Evolutionary conservation across 108 stramenopile genomes (phyloP), one percentile per base, ranked within the genome.

Genomic region (Cyclotella cryptica): DNA sequence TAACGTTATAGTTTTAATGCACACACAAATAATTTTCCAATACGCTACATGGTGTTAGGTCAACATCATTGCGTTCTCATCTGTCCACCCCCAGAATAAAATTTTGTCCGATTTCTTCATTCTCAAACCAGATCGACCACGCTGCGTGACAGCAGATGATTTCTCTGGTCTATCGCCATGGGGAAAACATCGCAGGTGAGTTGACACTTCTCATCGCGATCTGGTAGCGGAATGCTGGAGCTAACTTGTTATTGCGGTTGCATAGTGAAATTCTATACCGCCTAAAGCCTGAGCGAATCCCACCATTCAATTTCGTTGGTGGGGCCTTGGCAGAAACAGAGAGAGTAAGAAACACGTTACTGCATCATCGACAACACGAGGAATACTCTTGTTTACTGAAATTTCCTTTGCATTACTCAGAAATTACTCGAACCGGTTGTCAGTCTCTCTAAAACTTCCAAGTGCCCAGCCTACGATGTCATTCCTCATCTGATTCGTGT

Each of bases 61-160:
- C 26, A 81, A 84, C 42, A 78, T 91, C 39, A 65, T 91, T 30
- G 91, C 90, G 10, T 81, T 91, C 30, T 88, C 95, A n/a, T 91
- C 92, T 10, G 75, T 96, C 15, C 95, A 96, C 72, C 83, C 89
- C 24, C 95, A 96, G 73, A 92, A 93, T 69, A 80, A 83, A 64
- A 80, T 86, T 42, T 53, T 86, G 3, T 46, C 86, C 39, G 71
- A 84, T 45, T 84, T 86, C 13, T 86, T 86, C 57, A 46, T 65
- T 15, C 53, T 40, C 39, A 83, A 81, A 26, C 82, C 85, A 3
- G 79, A 79, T n/a, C 40, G 44, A 21, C 85, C 85, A 27, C 67
- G 76, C 9, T 71, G 73, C 30, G 47, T 86, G 26, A 65, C 54
- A 42, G 45, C 81, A 21, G 46, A 52, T 42, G 81, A 86, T 35